Base-by-base conservation (phyloP, 176 grass and related monocot genomes). In the Phragmites australis region DNA sequence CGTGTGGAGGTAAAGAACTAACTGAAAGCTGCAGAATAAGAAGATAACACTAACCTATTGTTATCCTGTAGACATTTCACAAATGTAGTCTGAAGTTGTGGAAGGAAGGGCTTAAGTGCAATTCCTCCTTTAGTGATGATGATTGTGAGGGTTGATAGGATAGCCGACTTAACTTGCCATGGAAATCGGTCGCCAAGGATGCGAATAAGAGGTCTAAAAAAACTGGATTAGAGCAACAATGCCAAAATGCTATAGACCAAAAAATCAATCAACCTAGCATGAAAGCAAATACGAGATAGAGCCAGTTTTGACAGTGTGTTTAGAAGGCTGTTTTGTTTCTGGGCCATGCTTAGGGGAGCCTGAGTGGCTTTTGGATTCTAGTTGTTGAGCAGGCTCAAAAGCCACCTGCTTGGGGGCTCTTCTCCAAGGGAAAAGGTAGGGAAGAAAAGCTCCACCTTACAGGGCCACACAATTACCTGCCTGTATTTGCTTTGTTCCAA, bases 101-200 rank as follows among this genome's bases (percentile, higher is more conserved):
- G 96, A 89, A 98, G 92, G 78, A 98, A 94, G 62, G 96, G 96
- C 74, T 93, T 98, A 78, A 94, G 92, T 43, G 96, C 87, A 91
- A 94, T 90, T 67, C 92, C 96, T 60, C 96, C 96, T 98, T 94
- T 98, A 19, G 65, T 67, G 50, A 98, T 98, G 74, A 98, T 94
- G 81, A 94, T 91, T 71, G 96, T 94, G 32, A 98, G 77, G 69
- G 96, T 98, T 78, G 92, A 93, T 65, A 98, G 77, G 78, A 94
- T 98, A 52, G 96, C 92, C 39, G 96, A 87, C 89, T 98, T 98
- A 60, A 98, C 96, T 94, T 98, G 96, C 96, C 96, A 98, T 39
- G 96, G 86, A 80, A 94, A 98, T 42, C 92, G 92, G 73, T 98
- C 96, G 10, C 92, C 92, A 34, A 98, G 91, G 69, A 98, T 98